A percentile compares a stretch with the other conserved stretches of the same genome.
phyloP scores from a whole-genome alignment of 1,284 basidiomycete species.

The Dichomitus squalens region DNA sequence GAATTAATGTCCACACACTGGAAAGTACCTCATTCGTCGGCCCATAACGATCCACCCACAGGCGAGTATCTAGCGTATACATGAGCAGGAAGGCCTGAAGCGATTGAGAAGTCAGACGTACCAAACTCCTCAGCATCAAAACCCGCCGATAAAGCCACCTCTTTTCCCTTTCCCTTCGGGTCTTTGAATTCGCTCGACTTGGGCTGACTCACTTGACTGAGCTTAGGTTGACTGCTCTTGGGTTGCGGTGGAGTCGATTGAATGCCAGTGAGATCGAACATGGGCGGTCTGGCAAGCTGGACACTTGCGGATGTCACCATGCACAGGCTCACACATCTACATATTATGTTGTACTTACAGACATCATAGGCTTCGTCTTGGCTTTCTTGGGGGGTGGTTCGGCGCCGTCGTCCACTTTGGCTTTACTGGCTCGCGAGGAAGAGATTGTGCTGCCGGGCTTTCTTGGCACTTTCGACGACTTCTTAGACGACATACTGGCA shows the following conservation, averaged over 20 bases:
- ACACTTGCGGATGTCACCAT: slow-evolving; percentile 14
- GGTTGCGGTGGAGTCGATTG: slow-evolving; percentile 4
- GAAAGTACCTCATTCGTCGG: slow-evolving; percentile 62
- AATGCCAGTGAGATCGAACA: slow-evolving; percentile 34
- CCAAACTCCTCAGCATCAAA: neutral
- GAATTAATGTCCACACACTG: neutral
- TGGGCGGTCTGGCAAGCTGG: slow-evolving; percentile 40
- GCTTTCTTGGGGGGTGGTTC: slow-evolving; percentile 19
- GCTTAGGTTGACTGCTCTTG: neutral
- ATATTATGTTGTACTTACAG: slow-evolving; percentile 6
- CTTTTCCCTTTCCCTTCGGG: slow-evolving; percentile 52
- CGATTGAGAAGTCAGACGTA: neutral
- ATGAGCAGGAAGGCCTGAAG: neutral
- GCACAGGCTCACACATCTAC: neutral
- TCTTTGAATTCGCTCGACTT: slow-evolving; percentile 19
- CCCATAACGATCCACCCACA: slow-evolving; percentile 83
- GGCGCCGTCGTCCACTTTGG: neutral
- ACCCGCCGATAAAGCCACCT: slow-evolving; percentile 28
- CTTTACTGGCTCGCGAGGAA: neutral
- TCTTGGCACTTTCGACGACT: neutral
- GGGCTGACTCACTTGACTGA: neutral
- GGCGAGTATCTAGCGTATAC: slow-evolving; percentile 49
- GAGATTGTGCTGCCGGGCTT: slow-evolving; percentile 3
- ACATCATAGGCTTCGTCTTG: slow-evolving; percentile 19
- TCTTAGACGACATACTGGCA: slow-evolving; percentile 8